Evolutionary conservation across 1,139 yeast genomes (phyloP), one percentile per base, ranked within the genome.

Genomic region (Blastobotrys ciferrii): DNA sequence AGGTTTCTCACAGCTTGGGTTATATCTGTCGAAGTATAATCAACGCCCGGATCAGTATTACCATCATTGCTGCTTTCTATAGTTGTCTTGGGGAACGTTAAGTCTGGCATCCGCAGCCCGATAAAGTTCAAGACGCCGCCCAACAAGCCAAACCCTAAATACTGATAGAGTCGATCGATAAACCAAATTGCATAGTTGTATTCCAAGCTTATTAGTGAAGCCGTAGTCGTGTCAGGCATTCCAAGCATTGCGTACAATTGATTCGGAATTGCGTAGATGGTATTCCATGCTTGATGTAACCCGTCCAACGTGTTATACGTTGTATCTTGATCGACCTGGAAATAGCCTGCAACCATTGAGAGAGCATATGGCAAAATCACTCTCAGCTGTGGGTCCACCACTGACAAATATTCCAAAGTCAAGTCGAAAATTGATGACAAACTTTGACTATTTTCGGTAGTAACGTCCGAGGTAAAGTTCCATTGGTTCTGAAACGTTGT

Each of bases 251-350:
- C 37, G 17, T 33, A 33, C 12, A 33, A 15, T 15, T 17, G 18
- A 15, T 33, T 33, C 14, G 37, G 37, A 14, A 33, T 4, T 13
- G 37, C 15, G 12, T 33, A 33, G 9, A 33, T 3, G 6, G 37
- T 17, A 15, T 17, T 13, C 37, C 37, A 33, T 14, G 37, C 17
- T 17, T n/a, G 13, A 12, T 33, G 37, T 17, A 33, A 11, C 6
- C 13, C 13, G 17, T 33, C 37, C 37, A 33, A 11, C 4, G 19
- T 15, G 17, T 33, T 15, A 15, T 33, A 33, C 4, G 37, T 33
- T 5, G 37, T 33, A 11, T 33, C 37, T 4, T 33, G 42, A 13
- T 41, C 49, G 11, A 35, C 31, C 5, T 35, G 14, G 38, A 46
- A 42, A 23, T 46, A 46, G 2, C 30, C 4, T 32, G 36, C n/a